Conservation (phyloP, 2,329 filamentous ascomycete species). For the Monosporascus sp. region DNA sequence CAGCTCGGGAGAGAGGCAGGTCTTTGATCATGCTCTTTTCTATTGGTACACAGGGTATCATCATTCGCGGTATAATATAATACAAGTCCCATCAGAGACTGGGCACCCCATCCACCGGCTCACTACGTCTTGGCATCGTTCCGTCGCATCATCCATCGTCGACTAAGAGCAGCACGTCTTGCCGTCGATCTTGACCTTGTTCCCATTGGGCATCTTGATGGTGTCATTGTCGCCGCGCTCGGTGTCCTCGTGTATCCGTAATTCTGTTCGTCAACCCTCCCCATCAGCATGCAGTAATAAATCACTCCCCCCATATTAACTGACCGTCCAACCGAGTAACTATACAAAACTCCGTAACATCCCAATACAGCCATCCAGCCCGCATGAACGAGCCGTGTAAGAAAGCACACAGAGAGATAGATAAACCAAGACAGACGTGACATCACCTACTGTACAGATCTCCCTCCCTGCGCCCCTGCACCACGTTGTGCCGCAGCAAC, state of each 20-base stretch:
- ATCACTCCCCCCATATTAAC: neutral
- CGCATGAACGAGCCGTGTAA: no score
- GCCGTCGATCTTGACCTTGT: conserved; percentile 27
- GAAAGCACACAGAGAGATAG: no score
- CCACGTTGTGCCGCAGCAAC: conserved; percentile 77
- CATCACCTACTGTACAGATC: conserved; percentile 55
- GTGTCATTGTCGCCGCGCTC: conserved; percentile 92
- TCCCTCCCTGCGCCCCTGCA: conserved; percentile 65
- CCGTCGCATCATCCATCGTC: no score
- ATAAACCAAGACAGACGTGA: no score
- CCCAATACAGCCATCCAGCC: no score
- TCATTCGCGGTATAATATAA: conserved; percentile 14
- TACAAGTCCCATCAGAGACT: conserved; percentile 10
- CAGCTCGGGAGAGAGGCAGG: neutral
- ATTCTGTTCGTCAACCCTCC: conserved; percentile 44
- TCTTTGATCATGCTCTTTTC: conserved; percentile 13
- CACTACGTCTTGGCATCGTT: no score
- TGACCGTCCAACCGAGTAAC: no score
- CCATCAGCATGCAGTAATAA: conserved; percentile 2
- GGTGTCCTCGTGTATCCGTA: conserved; percentile 85
- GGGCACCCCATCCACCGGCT: no score
- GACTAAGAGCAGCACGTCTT: conserved; percentile 12
- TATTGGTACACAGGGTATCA: conserved; percentile 20
- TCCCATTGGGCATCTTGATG: conserved; percentile 58
- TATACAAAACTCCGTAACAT: no score